phyloP scores from a whole-genome alignment of 495 filamentous ascomycete genomes.

The Penicillium egyptiacum region DNA sequence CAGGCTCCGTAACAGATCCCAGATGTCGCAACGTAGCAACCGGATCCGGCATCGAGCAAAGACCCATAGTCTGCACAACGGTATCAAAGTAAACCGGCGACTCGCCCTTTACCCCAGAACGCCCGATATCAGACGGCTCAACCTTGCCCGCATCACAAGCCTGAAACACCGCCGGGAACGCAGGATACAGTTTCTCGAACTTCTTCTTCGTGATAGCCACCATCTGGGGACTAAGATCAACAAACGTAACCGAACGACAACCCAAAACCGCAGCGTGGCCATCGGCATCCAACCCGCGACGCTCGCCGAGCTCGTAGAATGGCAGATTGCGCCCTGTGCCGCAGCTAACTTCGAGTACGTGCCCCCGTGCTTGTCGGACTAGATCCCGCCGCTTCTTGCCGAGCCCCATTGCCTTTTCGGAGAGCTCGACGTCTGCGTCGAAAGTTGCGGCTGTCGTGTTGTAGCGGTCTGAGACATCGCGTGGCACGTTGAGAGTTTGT shows the following conservation, averaged over 20 bases:
- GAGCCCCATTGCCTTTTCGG: conserved; percentile 67
- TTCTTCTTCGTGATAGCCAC: conserved; percentile 59
- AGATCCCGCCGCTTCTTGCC: conserved; percentile 60
- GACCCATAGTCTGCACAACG: conserved; percentile 86
- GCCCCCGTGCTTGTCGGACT: conserved; percentile 60
- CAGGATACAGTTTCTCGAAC: conserved; percentile 51
- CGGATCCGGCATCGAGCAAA: conserved; percentile 83
- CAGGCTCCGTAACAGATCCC: conserved; percentile 42
- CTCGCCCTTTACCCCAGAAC: background rate
- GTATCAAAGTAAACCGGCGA: conserved; percentile 64
- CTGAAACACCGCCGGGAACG: conserved; percentile 47
- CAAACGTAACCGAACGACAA: conserved; percentile 55
- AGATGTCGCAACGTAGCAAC: conserved; percentile 60
- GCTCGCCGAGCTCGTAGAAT: conserved; percentile 67
- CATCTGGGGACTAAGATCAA: conserved; percentile 67
- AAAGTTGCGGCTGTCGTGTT: conserved; percentile 57
- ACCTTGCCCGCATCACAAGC: conserved; percentile 40
- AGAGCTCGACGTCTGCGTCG: conserved; percentile 62
- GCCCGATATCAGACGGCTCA: conserved; percentile 5
- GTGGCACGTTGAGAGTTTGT: conserved; percentile 40
- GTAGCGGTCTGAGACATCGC: conserved; percentile 58
- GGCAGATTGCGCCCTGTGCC: conserved; percentile 87
- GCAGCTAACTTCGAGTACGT: conserved; percentile 86
- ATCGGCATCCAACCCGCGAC: conserved; percentile 66
- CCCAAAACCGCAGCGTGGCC: conserved; percentile 38